Base-by-base conservation (phyloP, 192 early-diverging fungal species). In the Linnemannia exigua region DNA sequence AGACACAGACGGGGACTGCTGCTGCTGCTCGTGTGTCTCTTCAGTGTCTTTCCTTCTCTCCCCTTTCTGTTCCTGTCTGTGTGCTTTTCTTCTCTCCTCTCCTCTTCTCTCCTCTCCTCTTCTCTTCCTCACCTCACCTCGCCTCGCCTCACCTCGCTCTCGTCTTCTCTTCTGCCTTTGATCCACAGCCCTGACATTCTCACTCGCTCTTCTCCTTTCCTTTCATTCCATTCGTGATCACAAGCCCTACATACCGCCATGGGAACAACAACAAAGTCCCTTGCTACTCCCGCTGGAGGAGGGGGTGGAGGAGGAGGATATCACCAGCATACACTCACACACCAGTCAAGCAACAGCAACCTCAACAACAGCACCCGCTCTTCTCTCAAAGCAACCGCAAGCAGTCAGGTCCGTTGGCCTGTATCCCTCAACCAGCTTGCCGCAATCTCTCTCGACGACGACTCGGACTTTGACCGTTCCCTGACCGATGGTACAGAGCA, bases 351-450 rank as follows among this genome's bases (percentile, higher is more conserved):
- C 44, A 37, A 25, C 47, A 5, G 54, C 28, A 63, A 63, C 28
- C 35, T 35, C 66, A 38, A 85, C n/a, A 72, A 77, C 15, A 66
- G 35, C 22, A n/a, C n/a, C n/a, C n/a, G n/a, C n/a, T n/a, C n/a
- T n/a, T 79, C 83, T 0, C 69, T 86, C 77, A 86, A 80, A n/a
- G 50, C 74, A 20, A 38, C 63, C 5, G n/a, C 17, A 38, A 77
- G 25, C 66, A 77, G 25, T 51, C 78, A 86, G 28, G 78, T 86
- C 16, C 84, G 84, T 1, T 86, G 84, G 84, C 84, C 84, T 7
- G 79, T 86, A 12, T 77, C 72, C 70, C 79, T 86, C 74, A 86
- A 80, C 78, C 84, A 86, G n/a, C 84, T 86, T 28, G 84, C 84
- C 35, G 77, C 78, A 14, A 75, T 86, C 63, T 79, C 84, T 0